A percentile compares a stretch with the other conserved stretches of the same genome.
Evolutionary conservation across 2,329 filamentous ascomycete genomes (phyloP).

Genomic region (Golovinomyces cichoracearum): DNA sequence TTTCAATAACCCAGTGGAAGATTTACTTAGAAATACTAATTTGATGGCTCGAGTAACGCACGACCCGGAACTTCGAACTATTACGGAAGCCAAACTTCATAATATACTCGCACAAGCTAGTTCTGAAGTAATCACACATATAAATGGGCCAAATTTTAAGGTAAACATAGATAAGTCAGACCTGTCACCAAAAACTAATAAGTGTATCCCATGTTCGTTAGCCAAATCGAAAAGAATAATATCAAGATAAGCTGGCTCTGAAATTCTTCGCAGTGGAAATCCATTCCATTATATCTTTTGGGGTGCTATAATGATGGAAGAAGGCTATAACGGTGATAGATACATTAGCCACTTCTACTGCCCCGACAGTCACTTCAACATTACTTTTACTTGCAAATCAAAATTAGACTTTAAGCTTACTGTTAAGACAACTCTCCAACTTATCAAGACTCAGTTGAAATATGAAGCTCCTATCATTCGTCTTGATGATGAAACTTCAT

Average conservation of each 20-base stretch:
- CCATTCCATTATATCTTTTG: too few species aligned
- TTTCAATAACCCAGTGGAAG: background rate
- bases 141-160: background rate
- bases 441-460: background rate
- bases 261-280: too few species aligned
- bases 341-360: constrained; percentile 1
- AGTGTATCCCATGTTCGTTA: background rate
- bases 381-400: background rate
- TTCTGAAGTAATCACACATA: background rate
- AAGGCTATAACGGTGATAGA: background rate
- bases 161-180: background rate
- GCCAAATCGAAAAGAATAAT: background rate
- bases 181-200: background rate
- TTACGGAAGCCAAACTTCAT: background rate
- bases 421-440: background rate
- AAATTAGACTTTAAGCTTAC: background rate
- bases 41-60: background rate
- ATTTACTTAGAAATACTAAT: background rate
- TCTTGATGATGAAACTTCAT: background rate
- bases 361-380: background rate
- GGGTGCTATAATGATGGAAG: background rate
- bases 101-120: background rate
- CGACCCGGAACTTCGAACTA: background rate
- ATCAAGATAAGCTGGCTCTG: background rate
- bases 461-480: background rate